Base-by-base conservation (phyloP, 352 stramenopile genomes). In the Globisporangium abappressorium region DNA sequence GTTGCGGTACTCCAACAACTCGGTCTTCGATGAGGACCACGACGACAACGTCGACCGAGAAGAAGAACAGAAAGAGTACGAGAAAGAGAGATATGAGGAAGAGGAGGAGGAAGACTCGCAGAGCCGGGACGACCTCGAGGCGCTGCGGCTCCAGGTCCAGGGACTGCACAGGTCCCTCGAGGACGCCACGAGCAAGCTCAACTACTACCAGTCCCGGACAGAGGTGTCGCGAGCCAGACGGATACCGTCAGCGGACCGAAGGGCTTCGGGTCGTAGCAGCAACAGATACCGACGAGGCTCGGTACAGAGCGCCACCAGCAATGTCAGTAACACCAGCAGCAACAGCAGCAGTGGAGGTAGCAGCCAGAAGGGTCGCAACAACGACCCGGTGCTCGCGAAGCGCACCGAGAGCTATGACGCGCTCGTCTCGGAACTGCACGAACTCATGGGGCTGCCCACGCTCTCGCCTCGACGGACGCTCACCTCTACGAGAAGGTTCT, bases 401-500 rank as follows among this genome's bases (percentile, higher is more conserved):
- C 80, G 84, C 12, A 72, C 80, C 5, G 64, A 66, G 33, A 78
- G 68, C 3, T 89, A 89, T 62, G 64, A 80, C 18, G 65, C 80
- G 26, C 71, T 93, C 2, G 76, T 93, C 56, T 73, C 78, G 11
- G 84, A 93, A 70, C 71, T 93, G 53, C 84, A 90, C 55, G 84
- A 91, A 58, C 80, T 93, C 69, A 93, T 93, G 82, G 84, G 84
- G 2, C 64, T 92, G 54, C 78, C 83, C 41, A 54, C 61, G 14
- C 61, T 68, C 38, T 53, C 66, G 30, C 59, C 60, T 5, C 55
- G 56, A 38, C 41, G 53, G 24, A 60, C 53, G 26, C 38, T 22
- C 38, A 12, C 14, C 65, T 9, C n/a, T 8, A 22, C 49, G 30
- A 3, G n/a, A 30, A 15, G 34, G 3, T 54, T 41, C 26, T 54